Conservation (phyloP, 2,329 filamentous ascomycete genomes). For the Colletotrichum neosansevieriae region DNA sequence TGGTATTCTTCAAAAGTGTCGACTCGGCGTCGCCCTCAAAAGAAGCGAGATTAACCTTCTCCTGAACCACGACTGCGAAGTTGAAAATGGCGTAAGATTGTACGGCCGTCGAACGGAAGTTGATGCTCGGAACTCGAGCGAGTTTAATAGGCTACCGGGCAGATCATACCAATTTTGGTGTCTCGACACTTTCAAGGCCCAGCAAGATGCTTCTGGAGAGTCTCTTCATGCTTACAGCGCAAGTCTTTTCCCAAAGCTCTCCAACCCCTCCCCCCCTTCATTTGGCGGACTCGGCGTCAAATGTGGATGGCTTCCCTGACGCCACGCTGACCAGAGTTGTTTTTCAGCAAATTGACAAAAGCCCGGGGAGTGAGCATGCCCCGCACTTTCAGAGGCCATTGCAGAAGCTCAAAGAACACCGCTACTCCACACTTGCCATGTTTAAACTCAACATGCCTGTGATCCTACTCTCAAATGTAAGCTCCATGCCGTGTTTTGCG, state of each 20-base stretch:
- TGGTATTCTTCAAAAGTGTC: constrained; percentile 65
- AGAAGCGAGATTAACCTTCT: constrained; percentile 55
- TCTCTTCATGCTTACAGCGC: too few species aligned
- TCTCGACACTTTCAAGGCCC: not conserved
- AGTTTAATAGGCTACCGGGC: not conserved
- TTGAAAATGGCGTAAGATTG: not conserved
- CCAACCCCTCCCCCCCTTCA: too few species aligned
- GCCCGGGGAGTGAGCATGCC: not conserved
- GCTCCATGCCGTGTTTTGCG: too few species aligned
- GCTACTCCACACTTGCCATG: not conserved
- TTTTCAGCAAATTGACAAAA: not conserved
- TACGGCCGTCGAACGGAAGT: not conserved
- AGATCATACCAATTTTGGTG: not conserved
- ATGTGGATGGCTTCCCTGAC: too few species aligned
- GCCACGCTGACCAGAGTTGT: too few species aligned
- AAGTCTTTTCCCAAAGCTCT: too few species aligned
- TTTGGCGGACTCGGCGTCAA: too few species aligned
- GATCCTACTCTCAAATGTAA: constrained; percentile 19
- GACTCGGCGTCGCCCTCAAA: constrained; percentile 57
- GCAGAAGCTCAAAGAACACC: not conserved
- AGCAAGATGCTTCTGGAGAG: too few species aligned
- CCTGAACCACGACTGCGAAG: constrained; percentile 58
- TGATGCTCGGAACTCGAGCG: not conserved
- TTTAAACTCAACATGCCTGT: constrained; percentile 23
- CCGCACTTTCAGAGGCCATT: not conserved